These are phyloP conservation scores for Dryadomyces quercus-mongolicae DNA, from an alignment of 2,329 filamentous ascomycete species.

Conservation along the genomic window DNA sequence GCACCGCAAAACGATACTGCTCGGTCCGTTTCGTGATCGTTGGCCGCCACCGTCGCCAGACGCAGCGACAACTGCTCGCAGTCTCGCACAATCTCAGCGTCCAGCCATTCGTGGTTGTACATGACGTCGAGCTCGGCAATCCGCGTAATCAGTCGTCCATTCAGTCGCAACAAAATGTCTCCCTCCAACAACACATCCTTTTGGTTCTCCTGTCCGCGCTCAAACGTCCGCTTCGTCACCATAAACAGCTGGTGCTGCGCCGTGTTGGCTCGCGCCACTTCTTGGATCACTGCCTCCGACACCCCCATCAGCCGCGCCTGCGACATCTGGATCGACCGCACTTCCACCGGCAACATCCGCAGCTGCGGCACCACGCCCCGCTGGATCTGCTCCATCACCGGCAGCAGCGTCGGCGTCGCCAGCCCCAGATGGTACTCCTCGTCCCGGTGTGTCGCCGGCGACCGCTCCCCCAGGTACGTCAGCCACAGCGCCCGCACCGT, in stretches of 20 bases:
- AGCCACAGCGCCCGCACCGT: constrained; percentile 94
- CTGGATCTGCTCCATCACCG: constrained; percentile 80
- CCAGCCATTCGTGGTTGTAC: constrained; percentile 77
- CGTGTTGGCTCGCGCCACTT: constrained; percentile 78
- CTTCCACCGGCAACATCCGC: constrained; percentile 86
- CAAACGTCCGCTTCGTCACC: constrained; percentile 71
- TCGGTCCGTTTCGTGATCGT: constrained; percentile 84
- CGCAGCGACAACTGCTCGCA: constrained; percentile 66
- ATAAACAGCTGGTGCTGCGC: constrained; percentile 96
- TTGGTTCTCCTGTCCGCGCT: constrained; percentile 25
- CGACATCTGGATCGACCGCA: constrained; percentile 90
- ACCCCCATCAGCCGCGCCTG: constrained; percentile 97
- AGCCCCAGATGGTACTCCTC: constrained; percentile 94
- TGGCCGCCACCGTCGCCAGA: constrained; percentile 74
- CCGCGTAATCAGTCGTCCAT: constrained; percentile 83
- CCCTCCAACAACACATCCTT: constrained; percentile 57
- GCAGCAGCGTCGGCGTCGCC: constrained; percentile 75
- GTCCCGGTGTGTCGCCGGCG: constrained; percentile 66
- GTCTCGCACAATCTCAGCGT: constrained; percentile 77
- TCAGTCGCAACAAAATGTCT: constrained; percentile 83
- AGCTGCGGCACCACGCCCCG: constrained; percentile 67
- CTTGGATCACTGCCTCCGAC: constrained; percentile 87
- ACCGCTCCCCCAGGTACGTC: constrained; percentile 88
- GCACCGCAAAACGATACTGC: constrained; percentile 93
- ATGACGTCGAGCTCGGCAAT: constrained; percentile 91